Percentiles rank a stretch among this genome's conserved stretches.
Conservation (phyloP, 1,284 basidiomycete genomes). For the Ceratobasidium sp. region DNA sequence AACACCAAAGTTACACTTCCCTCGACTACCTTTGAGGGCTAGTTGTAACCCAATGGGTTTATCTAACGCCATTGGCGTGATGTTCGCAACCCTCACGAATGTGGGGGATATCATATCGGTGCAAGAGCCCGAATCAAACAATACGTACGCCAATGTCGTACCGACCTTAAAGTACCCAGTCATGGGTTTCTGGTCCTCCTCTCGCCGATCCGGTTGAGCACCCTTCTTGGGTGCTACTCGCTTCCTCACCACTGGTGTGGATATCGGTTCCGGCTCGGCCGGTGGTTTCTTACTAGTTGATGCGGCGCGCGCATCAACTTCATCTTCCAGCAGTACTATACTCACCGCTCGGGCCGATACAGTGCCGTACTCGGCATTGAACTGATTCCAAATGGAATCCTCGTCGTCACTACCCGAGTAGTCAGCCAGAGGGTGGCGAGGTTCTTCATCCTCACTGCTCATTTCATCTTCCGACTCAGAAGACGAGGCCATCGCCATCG, state of each 20-base stretch:
- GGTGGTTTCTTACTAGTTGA: background rate
- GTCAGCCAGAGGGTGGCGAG: background rate
- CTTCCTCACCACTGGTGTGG: background rate
- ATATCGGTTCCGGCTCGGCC: background rate
- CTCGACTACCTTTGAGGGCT: constrained; percentile 9
- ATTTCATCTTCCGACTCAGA: background rate
- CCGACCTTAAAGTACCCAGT: constrained; percentile 2
- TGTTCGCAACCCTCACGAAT: background rate
- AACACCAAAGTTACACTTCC: background rate
- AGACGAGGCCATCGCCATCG: background rate
- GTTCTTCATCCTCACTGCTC: background rate
- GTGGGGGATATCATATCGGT: constrained; percentile 16
- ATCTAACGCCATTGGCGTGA: background rate
- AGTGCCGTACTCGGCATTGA: background rate
- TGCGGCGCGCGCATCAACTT: background rate
- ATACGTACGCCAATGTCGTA: background rate
- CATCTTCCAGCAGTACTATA: background rate
- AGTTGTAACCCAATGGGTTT: constrained; percentile 15
- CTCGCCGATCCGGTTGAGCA: background rate
- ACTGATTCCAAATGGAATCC: background rate
- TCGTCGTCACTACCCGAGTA: background rate
- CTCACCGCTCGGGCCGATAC: background rate
- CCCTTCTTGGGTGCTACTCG: background rate
- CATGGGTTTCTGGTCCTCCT: background rate
- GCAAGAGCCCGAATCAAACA: constrained; percentile 17